A percentile compares a stretch with the other conserved stretches of the same genome.
Evolutionary conservation across 2,329 filamentous ascomycete species (phyloP).

Genomic region (Thermothelomyces thermophilus): DNA sequence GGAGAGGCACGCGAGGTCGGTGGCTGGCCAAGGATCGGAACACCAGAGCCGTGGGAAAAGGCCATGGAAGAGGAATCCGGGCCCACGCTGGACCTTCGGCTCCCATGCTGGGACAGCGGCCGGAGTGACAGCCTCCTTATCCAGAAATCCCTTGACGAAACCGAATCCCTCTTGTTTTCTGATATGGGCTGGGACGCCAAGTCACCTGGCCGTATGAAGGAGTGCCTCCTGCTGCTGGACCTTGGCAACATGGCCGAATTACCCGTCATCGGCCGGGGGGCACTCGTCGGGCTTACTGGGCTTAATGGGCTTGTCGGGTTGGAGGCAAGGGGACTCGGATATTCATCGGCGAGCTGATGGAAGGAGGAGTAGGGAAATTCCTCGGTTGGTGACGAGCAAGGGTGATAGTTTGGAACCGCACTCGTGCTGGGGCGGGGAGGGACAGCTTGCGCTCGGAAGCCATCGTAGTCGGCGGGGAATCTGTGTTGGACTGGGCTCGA

Average conservation of each 20-base stretch:
- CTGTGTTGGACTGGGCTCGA: constrained; percentile 31
- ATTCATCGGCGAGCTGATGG: constrained; percentile 21
- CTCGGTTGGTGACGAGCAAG: constrained; percentile 26
- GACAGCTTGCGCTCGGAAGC: constrained; percentile 25
- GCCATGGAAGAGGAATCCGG: constrained; percentile 60
- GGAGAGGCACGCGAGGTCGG: constrained; percentile 46
- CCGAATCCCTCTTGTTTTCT: constrained; percentile 48
- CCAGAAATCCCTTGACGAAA: constrained; percentile 63
- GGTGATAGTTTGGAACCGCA: constrained; percentile 32
- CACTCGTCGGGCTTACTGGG: constrained; percentile 26
- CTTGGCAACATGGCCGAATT: constrained; percentile 38
- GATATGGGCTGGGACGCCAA: constrained; percentile 31
- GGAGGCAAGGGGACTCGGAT: constrained; percentile 22
- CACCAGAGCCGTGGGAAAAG: constrained; percentile 60
- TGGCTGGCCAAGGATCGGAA: constrained; percentile 50
- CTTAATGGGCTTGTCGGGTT: constrained; percentile 27
- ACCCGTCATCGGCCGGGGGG: constrained; percentile 29
- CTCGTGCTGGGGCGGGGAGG: constrained; percentile 40
- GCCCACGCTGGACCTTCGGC: constrained; percentile 56
- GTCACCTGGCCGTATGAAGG: constrained; percentile 37
- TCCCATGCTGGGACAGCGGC: constrained; percentile 58
- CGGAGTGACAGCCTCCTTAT: constrained; percentile 63
- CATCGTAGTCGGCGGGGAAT: constrained; percentile 28
- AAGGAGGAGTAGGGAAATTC: constrained; percentile 27
- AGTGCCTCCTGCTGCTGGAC: constrained; percentile 36